Percentiles rank a stretch among this genome's conserved stretches.
Evolutionary conservation across 2,329 filamentous ascomycete species (phyloP).

Genomic region (Sordariomycetes sp.): DNA sequence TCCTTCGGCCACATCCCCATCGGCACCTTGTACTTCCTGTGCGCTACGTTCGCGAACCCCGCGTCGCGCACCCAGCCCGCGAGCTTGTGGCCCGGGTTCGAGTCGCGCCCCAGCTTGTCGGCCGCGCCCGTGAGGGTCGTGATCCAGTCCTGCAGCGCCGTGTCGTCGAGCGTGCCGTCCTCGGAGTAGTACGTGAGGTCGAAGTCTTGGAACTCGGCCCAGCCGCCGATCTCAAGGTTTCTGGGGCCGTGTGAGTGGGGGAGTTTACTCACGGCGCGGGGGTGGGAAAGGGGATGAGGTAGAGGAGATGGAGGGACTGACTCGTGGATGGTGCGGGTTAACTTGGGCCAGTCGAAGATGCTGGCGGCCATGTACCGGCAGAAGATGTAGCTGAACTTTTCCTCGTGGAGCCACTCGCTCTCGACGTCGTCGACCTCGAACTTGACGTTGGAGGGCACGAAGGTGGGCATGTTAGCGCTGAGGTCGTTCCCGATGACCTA

Average conservation of each 20-base stretch:
- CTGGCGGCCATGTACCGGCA: slow-evolving; percentile 19
- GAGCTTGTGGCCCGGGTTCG: slow-evolving; percentile 21
- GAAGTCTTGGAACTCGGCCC: slow-evolving; percentile 42
- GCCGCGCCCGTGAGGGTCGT: slow-evolving; percentile 27
- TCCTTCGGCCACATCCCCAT: slow-evolving; percentile 43
- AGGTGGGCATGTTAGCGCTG: slow-evolving; percentile 39
- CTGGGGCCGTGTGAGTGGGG: slow-evolving; percentile 16
- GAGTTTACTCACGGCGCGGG: slow-evolving; percentile 4
- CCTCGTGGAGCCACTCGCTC: slow-evolving; percentile 30
- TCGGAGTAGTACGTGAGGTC: slow-evolving; percentile 27
- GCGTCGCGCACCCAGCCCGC: slow-evolving; percentile 25
- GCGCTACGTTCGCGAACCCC: background rate
- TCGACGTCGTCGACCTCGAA: slow-evolving; percentile 58
- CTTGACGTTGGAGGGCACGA: slow-evolving; percentile 49
- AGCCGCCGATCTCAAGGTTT: slow-evolving; percentile 38
- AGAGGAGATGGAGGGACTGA: slow-evolving; percentile 4
- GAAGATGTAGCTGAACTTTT: slow-evolving; percentile 27
- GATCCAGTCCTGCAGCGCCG: slow-evolving; percentile 27
- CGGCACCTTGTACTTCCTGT: slow-evolving; percentile 31
- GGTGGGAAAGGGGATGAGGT: background rate
- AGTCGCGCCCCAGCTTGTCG: slow-evolving; percentile 22
- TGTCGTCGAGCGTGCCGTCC: slow-evolving; percentile 30
- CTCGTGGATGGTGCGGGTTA: slow-evolving; percentile 14
- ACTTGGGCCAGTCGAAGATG: slow-evolving; percentile 19
- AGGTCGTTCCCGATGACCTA: slow-evolving; percentile 18